These are phyloP conservation scores for Starmerella stigmatis DNA, from an alignment of 805 yeast species.

Conservation along the genomic window DNA sequence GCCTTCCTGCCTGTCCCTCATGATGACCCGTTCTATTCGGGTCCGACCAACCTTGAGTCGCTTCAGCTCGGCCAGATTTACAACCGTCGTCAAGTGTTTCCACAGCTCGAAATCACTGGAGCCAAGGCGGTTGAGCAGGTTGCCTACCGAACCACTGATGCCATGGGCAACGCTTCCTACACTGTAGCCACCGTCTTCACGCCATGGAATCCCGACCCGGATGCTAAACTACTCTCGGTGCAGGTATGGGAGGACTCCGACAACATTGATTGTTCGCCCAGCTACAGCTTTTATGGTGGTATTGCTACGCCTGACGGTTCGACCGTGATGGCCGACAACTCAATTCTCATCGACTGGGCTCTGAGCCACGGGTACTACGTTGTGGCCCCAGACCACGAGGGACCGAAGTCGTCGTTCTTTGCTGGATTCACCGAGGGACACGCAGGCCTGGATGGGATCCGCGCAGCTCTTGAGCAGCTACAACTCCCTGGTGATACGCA, in stretches of 20 bases:
- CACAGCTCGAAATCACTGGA: neutral
- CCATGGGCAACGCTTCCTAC: constrained; percentile 7
- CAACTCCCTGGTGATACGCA: neutral
- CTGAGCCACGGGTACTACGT: constrained; percentile 12
- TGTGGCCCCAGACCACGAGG: constrained; percentile 27
- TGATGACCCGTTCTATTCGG: constrained; percentile 15
- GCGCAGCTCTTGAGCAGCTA: neutral
- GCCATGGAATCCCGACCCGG: constrained; percentile 4
- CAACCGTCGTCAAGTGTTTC: constrained; percentile 4
- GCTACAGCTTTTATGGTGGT: constrained; percentile 19
- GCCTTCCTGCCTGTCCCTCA: constrained; percentile 1
- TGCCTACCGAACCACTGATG: constrained; percentile 10
- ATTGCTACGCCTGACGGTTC: neutral
- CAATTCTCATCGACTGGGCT: neutral
- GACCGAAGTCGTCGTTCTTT: constrained; percentile 25
- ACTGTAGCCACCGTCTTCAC: constrained; percentile 16
- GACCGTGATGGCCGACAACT: neutral
- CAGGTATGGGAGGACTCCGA: constrained; percentile 27
- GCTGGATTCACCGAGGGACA: constrained; percentile 26
- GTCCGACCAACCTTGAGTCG: constrained; percentile 1
- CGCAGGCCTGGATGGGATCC: constrained; percentile 8
- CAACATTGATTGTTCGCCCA: constrained; percentile 26
- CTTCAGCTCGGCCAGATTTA: constrained; percentile 12
- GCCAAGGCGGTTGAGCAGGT: constrained; percentile 12
- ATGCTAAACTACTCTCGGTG: constrained; percentile 8